Evolutionary conservation across 2,329 filamentous ascomycete species (phyloP).

Genomic region (Aureobasidium namibiae): DNA sequence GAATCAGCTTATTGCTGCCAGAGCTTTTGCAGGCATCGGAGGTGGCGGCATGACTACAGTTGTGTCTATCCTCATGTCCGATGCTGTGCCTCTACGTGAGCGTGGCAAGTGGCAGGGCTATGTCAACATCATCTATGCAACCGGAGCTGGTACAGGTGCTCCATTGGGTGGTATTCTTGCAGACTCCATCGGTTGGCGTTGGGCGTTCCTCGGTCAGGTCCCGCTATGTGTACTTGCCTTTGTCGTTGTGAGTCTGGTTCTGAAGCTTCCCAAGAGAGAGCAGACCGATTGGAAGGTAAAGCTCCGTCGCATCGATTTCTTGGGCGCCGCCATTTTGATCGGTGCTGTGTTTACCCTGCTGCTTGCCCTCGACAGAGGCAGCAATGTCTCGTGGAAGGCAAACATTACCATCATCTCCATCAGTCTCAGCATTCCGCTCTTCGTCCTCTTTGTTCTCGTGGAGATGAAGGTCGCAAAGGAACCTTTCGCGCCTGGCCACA

Average conservation of each 20-base stretch:
- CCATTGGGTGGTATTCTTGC: slow-evolving; percentile 64
- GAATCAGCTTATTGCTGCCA: slow-evolving; percentile 55
- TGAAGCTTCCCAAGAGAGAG: slow-evolving; percentile 53
- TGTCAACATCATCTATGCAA: slow-evolving; percentile 63
- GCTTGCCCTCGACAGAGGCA: slow-evolving; percentile 63
- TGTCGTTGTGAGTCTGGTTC: slow-evolving; percentile 51
- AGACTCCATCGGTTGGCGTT: slow-evolving; percentile 67
- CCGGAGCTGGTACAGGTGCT: slow-evolving; percentile 60
- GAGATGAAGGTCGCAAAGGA: slow-evolving; percentile 60
- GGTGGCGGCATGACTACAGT: slow-evolving; percentile 66
- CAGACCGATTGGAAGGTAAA: slow-evolving; percentile 57
- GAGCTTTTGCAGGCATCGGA: slow-evolving; percentile 57
- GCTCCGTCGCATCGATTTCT: slow-evolving; percentile 61
- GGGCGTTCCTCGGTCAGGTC: slow-evolving; percentile 64
- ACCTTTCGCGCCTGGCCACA: slow-evolving; percentile 66
- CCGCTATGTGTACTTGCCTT: slow-evolving; percentile 62
- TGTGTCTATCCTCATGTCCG: slow-evolving; percentile 60
- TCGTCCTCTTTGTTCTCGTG: slow-evolving; percentile 58
- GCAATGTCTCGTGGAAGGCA: slow-evolving; percentile 61
- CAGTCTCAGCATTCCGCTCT: slow-evolving; percentile 48
- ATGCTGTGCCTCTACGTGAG: slow-evolving; percentile 61
- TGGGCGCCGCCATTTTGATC: slow-evolving; percentile 60
- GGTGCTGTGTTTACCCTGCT: slow-evolving; percentile 58
- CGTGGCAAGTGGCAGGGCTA: slow-evolving; percentile 67
- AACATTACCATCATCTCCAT: slow-evolving; percentile 52